Percentiles rank a stretch among this genome's conserved stretches.
phyloP scores from a whole-genome alignment of 306 rosid species.

The Dicorynia guianensis region DNA sequence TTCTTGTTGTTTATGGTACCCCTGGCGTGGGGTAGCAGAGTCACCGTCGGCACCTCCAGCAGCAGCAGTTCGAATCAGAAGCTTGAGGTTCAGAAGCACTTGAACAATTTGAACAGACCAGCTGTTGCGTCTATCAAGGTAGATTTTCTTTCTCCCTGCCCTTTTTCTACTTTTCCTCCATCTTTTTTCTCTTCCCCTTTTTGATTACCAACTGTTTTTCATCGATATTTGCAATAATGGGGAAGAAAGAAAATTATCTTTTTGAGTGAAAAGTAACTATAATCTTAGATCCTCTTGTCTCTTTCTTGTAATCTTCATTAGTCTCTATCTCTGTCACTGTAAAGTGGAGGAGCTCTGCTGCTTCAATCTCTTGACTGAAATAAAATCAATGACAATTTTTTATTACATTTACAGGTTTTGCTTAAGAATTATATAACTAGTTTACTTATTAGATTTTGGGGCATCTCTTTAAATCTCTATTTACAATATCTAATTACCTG shows the following conservation, averaged over 20 bases:
- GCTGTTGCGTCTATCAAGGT: slow-evolving; percentile 69
- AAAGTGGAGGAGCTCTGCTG: slow-evolving; percentile 17
- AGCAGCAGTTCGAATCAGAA: slow-evolving; percentile 44
- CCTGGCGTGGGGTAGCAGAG: slow-evolving; percentile 37
- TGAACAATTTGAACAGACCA: slow-evolving; percentile 64
- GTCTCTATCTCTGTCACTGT: slow-evolving; percentile 18
- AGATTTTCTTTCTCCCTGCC: background rate
- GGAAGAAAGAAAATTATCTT: slow-evolving; percentile 29
- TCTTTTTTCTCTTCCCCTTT: slow-evolving; percentile 39
- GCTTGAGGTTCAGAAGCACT: slow-evolving; percentile 52
- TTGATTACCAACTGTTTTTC: slow-evolving; percentile 34
- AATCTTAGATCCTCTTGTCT: slow-evolving; percentile 36
- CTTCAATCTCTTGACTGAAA: slow-evolving; percentile 29
- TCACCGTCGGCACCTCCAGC: background rate
- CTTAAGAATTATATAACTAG: slow-evolving; percentile 10
- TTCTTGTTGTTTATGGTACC: slow-evolving; percentile 42
- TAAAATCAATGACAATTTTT: slow-evolving; percentile 2
- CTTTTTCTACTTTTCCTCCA: background rate
- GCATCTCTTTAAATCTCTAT: background rate
- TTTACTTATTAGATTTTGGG: slow-evolving; percentile 9
- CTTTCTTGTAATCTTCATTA: slow-evolving; percentile 39
- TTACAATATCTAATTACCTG: slow-evolving; percentile 28
- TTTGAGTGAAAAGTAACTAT: slow-evolving; percentile 48
- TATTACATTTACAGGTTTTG: slow-evolving; percentile 5
- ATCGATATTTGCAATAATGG: slow-evolving; percentile 45